phyloP scores from a whole-genome alignment of 2,329 filamentous ascomycete genomes.

The Davidsoniella australis region DNA sequence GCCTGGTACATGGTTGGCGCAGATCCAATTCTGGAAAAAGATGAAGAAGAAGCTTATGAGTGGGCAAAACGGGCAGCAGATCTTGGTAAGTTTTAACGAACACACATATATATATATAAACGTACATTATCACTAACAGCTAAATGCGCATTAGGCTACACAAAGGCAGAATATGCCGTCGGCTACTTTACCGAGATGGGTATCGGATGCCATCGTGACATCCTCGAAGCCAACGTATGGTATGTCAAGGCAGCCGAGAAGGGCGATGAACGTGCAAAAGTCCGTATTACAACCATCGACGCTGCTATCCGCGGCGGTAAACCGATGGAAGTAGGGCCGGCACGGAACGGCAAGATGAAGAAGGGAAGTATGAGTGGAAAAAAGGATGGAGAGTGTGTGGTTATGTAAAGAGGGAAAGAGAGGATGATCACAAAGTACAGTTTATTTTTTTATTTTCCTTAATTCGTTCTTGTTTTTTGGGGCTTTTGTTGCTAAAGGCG shows the following conservation, averaged over 20 bases:
- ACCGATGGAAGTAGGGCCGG: constrained; percentile 35
- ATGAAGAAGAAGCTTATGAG: constrained; percentile 90
- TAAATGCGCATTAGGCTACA: constrained; percentile 30
- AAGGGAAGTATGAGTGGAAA: constrained; percentile 24
- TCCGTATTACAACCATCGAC: constrained; percentile 71
- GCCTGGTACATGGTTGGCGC: constrained; percentile 98
- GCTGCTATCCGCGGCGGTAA: constrained; percentile 51
- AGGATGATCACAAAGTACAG: no score
- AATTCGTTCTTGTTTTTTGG: no score
- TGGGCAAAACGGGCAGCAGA: constrained; percentile 84
- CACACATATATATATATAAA: no score
- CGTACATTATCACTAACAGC: not conserved
- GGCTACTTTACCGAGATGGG: constrained; percentile 98
- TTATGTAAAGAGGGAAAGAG: constrained; percentile 30
- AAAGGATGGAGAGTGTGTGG: constrained; percentile 27
- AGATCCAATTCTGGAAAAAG: constrained; percentile 78
- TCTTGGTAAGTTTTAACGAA: constrained; percentile 42
- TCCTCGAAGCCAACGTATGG: constrained; percentile 96
- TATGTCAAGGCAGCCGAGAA: constrained; percentile 90
- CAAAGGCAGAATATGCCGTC: constrained; percentile 78
- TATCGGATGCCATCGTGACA: constrained; percentile 82
- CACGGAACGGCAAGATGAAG: constrained; percentile 31
- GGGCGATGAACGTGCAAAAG: constrained; percentile 77
- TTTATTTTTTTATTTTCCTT: not conserved
- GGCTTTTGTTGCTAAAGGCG: no score